Conservation (phyloP, 2,329 filamentous ascomycete species). For the Ophiosphaerella narmari region DNA sequence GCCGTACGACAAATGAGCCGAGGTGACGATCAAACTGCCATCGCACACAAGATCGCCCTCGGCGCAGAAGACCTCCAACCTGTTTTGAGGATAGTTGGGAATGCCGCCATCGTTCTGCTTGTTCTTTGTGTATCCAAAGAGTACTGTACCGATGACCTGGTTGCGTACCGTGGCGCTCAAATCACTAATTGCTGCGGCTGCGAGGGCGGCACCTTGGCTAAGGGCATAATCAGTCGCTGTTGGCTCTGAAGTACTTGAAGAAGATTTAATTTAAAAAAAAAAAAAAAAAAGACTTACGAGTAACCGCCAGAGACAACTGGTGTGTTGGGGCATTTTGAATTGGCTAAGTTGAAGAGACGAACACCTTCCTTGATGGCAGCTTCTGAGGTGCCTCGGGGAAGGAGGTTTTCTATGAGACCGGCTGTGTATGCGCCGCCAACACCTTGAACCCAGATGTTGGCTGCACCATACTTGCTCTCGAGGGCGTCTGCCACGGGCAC, state of each 20-base stretch:
- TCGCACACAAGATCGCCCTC: slow-evolving; percentile 41
- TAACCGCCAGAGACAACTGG: slow-evolving; percentile 49
- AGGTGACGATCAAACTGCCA: slow-evolving; percentile 40
- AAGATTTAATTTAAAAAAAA: background rate
- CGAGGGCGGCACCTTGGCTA: slow-evolving; percentile 48
- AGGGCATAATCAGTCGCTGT: slow-evolving; percentile 1
- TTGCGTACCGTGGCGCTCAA: slow-evolving; percentile 30
- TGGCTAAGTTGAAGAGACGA: slow-evolving; percentile 43
- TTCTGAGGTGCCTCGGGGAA: slow-evolving; percentile 36
- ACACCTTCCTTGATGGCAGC: slow-evolving; percentile 41
- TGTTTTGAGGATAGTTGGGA: slow-evolving; percentile 35
- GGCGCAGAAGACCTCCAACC: slow-evolving; percentile 45
- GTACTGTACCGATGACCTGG: slow-evolving; percentile 45
- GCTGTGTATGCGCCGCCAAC: slow-evolving; percentile 46
- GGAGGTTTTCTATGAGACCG: slow-evolving; percentile 39
- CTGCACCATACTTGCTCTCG: slow-evolving; percentile 26
- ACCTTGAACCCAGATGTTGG: slow-evolving; percentile 34
- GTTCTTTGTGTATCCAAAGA: slow-evolving; percentile 50
- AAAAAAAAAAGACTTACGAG: slow-evolving; percentile 34
- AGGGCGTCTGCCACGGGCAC: slow-evolving; percentile 26
- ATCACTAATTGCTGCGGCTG: slow-evolving; percentile 39
- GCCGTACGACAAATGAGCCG: slow-evolving; percentile 40
- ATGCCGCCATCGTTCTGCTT: slow-evolving; percentile 44
- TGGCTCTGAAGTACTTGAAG: too few relatives aligned
- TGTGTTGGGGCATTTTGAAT: slow-evolving; percentile 45